phyloP scores from a whole-genome alignment of 495 filamentous ascomycete genomes.

The Penicillium crystallinum region DNA sequence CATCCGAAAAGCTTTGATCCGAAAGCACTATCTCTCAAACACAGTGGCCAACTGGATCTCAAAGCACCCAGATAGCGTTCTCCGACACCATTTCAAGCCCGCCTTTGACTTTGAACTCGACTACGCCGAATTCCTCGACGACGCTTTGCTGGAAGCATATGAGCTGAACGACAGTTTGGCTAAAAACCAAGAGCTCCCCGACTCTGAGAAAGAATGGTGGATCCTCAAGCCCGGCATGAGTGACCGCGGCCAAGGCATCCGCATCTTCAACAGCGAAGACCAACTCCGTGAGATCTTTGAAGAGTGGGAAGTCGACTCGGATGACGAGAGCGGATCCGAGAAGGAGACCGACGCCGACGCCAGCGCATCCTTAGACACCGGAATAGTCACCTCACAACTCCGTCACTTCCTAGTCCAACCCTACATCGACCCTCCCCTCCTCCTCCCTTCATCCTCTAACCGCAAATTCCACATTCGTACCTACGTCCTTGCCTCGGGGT shows the following conservation, averaged over 20 bases:
- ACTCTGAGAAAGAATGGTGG: conserved; percentile 79
- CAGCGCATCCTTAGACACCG: conserved; percentile 27
- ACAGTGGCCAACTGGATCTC: conserved; percentile 75
- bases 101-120: conserved; percentile 86
- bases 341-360: conserved; percentile 28
- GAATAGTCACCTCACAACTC: conserved; percentile 81
- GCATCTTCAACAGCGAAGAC: conserved; percentile 76
- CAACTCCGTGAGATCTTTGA: conserved; percentile 82
- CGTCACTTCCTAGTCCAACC: conserved; percentile 93
- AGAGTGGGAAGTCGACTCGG: conserved; percentile 67
- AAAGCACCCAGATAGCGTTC: conserved; percentile 68
- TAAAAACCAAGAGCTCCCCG: conserved; percentile 49
- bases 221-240: conserved; percentile 97
- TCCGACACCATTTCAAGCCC: conserved; percentile 64
- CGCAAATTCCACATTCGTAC: conserved; percentile 93
- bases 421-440: conserved; percentile 88
- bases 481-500: conserved; percentile 78
- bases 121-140: conserved; percentile 93
- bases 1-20: conserved; percentile 94
- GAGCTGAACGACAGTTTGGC: conserved; percentile 74
- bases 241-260: conserved; percentile 87
- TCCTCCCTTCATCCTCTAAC: conserved; percentile 57
- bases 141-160: conserved; percentile 82
- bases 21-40: conserved; percentile 85
- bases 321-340: conserved; percentile 33